Percentiles rank a stretch among this genome's conserved stretches.
Conservation (phyloP, 495 filamentous ascomycete genomes). For the Aspergillus homomorphus region DNA sequence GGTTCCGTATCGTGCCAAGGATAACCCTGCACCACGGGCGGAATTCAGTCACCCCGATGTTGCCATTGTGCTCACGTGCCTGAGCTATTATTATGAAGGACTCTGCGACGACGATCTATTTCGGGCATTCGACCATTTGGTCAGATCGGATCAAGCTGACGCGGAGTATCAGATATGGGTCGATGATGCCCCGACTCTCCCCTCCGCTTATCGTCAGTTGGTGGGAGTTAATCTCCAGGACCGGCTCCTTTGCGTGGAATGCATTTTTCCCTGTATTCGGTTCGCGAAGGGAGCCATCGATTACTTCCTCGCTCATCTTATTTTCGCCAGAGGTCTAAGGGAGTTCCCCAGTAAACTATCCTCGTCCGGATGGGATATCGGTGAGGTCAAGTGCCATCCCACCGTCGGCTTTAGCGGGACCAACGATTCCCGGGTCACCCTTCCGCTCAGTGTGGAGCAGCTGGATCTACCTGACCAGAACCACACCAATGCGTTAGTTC, state of each 20-base stretch:
- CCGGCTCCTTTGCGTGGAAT: slow-evolving; percentile 37
- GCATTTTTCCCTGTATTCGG: slow-evolving; percentile 50
- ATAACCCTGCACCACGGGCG: slow-evolving; percentile 57
- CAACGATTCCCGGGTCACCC: slow-evolving; percentile 56
- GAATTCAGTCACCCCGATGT: slow-evolving; percentile 76
- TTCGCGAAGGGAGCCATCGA: slow-evolving; percentile 51
- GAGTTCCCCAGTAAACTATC: slow-evolving; percentile 61
- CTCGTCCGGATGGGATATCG: slow-evolving; percentile 66
- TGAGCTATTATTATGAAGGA: slow-evolving; percentile 68
- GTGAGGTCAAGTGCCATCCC: slow-evolving; percentile 27
- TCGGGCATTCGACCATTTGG: slow-evolving; percentile 43
- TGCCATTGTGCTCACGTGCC: slow-evolving; percentile 60
- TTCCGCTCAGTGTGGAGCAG: slow-evolving; percentile 58
- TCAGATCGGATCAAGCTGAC: slow-evolving; percentile 53
- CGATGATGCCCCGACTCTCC: slow-evolving; percentile 30
- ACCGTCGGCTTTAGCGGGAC: slow-evolving; percentile 73
- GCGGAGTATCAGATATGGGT: slow-evolving; percentile 56
- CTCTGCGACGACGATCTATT: slow-evolving; percentile 51
- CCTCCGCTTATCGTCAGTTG: slow-evolving; percentile 41
- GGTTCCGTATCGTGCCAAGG: slow-evolving; percentile 68
- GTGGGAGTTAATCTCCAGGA: slow-evolving; percentile 60
- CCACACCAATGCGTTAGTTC: slow-evolving; percentile 64
- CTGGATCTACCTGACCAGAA: slow-evolving; percentile 50
- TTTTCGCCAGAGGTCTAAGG: slow-evolving; percentile 62
- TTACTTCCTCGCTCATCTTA: slow-evolving; percentile 55